phyloP scores from a whole-genome alignment of 1,284 basidiomycete species.

The Coniophora puteana region DNA sequence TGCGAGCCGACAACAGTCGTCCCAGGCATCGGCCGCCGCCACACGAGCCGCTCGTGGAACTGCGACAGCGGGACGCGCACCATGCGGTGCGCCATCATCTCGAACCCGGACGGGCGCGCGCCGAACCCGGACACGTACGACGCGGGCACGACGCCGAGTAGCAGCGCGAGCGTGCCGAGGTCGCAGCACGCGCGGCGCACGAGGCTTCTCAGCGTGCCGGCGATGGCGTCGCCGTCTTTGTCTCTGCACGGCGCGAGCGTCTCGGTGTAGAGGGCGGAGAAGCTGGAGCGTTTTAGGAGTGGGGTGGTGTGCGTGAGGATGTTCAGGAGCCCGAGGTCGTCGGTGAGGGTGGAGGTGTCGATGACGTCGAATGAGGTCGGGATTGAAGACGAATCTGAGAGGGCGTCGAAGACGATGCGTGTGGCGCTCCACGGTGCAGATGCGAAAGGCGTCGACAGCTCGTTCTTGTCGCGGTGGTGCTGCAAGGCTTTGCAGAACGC shows the following conservation, averaged over 20 bases:
- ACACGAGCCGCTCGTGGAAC: conserved; percentile 35
- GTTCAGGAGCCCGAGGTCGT: conserved; percentile 44
- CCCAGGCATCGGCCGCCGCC: conserved; percentile 33
- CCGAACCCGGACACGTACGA: conserved; percentile 34
- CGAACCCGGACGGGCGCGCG: conserved; percentile 34
- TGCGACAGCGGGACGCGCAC: conserved; percentile 15
- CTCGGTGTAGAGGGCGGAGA: conserved; percentile 34
- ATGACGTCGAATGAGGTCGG: conserved; percentile 41
- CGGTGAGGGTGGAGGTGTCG: conserved; percentile 44
- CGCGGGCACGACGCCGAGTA: conserved; percentile 34
- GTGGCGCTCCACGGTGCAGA: conserved; percentile 28
- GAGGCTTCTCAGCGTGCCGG: conserved; percentile 29
- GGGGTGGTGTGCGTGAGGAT: conserved; percentile 32
- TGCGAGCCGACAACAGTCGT: conserved; percentile 12
- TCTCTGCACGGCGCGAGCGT: conserved; percentile 24
- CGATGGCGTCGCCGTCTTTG: too few species aligned
- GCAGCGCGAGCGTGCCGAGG: conserved; percentile 27
- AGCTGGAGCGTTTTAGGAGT: conserved; percentile 23
- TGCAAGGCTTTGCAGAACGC: conserved; percentile 19
- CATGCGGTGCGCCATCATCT: conserved; percentile 22
- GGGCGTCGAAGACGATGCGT: conserved; percentile 20
- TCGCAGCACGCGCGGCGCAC: conserved; percentile 28
- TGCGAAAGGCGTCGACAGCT: conserved; percentile 20
- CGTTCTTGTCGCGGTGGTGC: conserved; percentile 9
- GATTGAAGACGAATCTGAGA: too few species aligned